Base-by-base conservation (phyloP, 164 flowering plant genomes). In the Sedum album region DNA sequence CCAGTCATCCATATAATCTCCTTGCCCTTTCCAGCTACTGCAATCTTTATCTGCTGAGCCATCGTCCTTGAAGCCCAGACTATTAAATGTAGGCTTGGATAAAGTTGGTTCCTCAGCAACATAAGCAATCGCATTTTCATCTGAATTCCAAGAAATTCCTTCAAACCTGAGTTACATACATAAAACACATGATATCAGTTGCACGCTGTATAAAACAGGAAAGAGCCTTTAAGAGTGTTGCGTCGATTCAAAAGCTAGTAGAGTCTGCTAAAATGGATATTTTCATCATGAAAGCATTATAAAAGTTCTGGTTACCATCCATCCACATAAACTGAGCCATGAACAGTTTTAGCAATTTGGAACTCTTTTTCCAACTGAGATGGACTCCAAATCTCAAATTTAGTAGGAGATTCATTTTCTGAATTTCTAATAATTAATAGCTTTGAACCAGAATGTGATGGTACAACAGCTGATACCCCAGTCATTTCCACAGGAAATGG, bases 1-100 rank as follows among this genome's bases (percentile, higher is more conserved):
- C 99, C 99, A 95, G 11, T 84, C 85, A 78, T 95, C 97, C 66
- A 87, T 88, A 85, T 88, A 95, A 30, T 87, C 89, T 65, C 99
- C 99, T 77, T 82, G 88, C 73, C 88, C 97, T 79, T 92, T 95
- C 99, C 99, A 95, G 83, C 75, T 84, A 38, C 82, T 76, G 69
- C 76, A 82, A 62, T 86, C 96, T 80, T 88, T 92, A 51, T 92
- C 91, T 11, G 72, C 26, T 6, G 87, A 78, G 71, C 71, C 78
- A 60, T 72, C 88, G 76, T 82, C 85, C 76, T 78, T 83, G 76
- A 82, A 88, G 75, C 96, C 97, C 6, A 70, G 69, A 74, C 36
- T 73, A 76, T 70, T 76, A 77, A 95, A 95, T 20, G 79, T 70
- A 7, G 97, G 96, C 78, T 89, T 92, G 57, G 78, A 57, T 31